phyloP scores from a whole-genome alignment of 202 grass and related monocot genomes.

The Schoenoplectus tabernaemontani region DNA sequence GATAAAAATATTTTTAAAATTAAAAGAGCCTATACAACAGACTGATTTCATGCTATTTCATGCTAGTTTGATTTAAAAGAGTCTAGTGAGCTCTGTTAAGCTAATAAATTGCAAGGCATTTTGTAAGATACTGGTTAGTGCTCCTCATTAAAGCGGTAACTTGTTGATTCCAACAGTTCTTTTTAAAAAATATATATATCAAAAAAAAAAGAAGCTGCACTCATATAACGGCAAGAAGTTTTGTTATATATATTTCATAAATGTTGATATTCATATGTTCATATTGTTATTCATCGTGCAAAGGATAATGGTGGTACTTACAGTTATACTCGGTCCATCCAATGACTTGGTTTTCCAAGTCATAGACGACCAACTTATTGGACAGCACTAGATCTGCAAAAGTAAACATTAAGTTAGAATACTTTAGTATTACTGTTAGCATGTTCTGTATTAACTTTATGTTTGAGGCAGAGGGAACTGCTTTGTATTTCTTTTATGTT shows the following conservation, averaged over 20 bases:
- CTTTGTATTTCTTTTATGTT: too few species aligned
- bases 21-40: too few species aligned
- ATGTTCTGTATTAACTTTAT: too few species aligned
- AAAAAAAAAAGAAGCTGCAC: background rate
- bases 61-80: conserved; percentile 2
- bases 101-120: background rate
- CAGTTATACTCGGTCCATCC: conserved; percentile 94
- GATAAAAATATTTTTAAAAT: too few species aligned
- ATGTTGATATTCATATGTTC: background rate
- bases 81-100: background rate
- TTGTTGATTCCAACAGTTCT: background rate
- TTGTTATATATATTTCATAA: background rate
- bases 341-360: conserved; percentile 90
- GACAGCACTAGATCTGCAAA: conserved; percentile 80
- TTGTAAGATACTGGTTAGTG: background rate
- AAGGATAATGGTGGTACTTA: conserved; percentile 31
- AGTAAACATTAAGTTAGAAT: conserved; percentile 37
- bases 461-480: too few species aligned
- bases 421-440: too few species aligned
- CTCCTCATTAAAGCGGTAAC: too few species aligned
- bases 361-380: conserved; percentile 83
- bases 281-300: background rate
- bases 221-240: background rate
- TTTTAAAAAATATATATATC: too few species aligned
- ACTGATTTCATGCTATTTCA: too few species aligned